These are phyloP conservation scores for Flammula alnicola DNA, from an alignment of 1,284 basidiomycete species.

Conservation along the genomic window DNA sequence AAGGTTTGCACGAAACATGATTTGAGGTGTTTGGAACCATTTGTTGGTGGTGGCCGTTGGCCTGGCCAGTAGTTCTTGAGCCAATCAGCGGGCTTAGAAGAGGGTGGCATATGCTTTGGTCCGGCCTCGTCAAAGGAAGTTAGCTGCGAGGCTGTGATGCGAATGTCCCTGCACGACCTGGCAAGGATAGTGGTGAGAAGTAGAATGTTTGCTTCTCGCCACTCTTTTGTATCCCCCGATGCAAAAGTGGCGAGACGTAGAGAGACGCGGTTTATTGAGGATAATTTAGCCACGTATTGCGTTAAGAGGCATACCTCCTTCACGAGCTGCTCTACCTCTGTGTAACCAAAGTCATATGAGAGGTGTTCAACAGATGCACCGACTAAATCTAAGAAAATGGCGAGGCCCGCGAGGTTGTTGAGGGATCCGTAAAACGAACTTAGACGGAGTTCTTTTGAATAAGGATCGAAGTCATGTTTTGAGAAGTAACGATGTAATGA, in stretches of 20 bases:
- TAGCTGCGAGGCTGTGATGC: conserved; percentile 14
- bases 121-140: conserved; percentile 14
- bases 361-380: conserved; percentile 17
- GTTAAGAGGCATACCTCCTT: conserved; percentile 16
- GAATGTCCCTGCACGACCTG: conserved; percentile 16
- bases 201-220: conserved; percentile 9
- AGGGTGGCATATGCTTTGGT: conserved; percentile 11
- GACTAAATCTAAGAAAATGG: conserved; percentile 10
- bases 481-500: conserved; percentile 16
- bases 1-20: conserved; percentile 19
- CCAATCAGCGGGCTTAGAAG: conserved; percentile 16
- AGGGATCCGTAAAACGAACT: conserved; percentile 3
- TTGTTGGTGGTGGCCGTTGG: not conserved
- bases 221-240: conserved; percentile 1
- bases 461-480: conserved; percentile 13
- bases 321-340: conserved; percentile 7
- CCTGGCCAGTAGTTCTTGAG: conserved; percentile 18
- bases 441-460: conserved; percentile 10
- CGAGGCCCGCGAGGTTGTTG: conserved; percentile 16
- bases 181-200: conserved; percentile 14
- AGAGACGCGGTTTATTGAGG: conserved; percentile 12
- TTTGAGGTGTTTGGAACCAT: conserved; percentile 10
- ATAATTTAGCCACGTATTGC: conserved; percentile 15
- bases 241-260: conserved; percentile 12
- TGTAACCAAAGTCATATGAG: conserved; percentile 21